phyloP scores from a whole-genome alignment of 495 filamentous ascomycete genomes.

The Podospora bellae-mahoneyi region DNA sequence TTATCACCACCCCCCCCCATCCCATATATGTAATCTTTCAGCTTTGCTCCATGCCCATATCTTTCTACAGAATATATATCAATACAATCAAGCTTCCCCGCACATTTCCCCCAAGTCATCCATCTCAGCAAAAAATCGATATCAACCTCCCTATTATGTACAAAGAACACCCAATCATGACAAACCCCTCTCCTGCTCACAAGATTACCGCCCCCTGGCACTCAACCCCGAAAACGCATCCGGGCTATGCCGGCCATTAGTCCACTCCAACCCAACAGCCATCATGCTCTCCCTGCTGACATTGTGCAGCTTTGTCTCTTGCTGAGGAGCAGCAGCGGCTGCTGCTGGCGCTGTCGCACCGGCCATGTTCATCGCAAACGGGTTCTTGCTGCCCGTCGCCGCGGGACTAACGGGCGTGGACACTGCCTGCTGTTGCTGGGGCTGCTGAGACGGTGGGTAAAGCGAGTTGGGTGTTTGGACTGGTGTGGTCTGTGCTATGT shows the following conservation, averaged over 20 bases:
- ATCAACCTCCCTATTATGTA: slow-evolving; percentile 1
- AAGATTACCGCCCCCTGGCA: slow-evolving; percentile 43
- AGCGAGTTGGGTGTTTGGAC: slow-evolving; percentile 21
- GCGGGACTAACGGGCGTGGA: slow-evolving; percentile 24
- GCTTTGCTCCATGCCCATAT: neutral
- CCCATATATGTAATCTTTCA: neutral
- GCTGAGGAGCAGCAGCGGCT: slow-evolving; percentile 20
- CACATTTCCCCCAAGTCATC: too few species aligned
- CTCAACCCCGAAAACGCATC: slow-evolving; percentile 97
- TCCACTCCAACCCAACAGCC: slow-evolving; percentile 62
- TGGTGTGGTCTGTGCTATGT: slow-evolving; percentile 11
- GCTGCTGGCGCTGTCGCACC: slow-evolving; percentile 15
- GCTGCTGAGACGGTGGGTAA: slow-evolving; percentile 24
- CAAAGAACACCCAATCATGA: slow-evolving; percentile 2
- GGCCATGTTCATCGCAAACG: slow-evolving; percentile 37
- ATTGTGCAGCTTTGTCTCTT: slow-evolving; percentile 42
- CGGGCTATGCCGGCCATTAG: slow-evolving; percentile 81
- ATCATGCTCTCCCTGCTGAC: slow-evolving; percentile 90
- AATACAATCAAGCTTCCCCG: neutral
- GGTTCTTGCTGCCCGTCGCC: slow-evolving; percentile 43
- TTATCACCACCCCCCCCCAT: neutral
- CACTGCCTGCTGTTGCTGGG: slow-evolving; percentile 22
- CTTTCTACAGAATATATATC: neutral
- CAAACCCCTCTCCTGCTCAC: neutral
- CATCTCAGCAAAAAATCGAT: neutral